A percentile compares a stretch with the other conserved stretches of the same genome.
Evolutionary conservation across 2,329 filamentous ascomycete species (phyloP).

Genomic region (Bipolaris gigantea): DNA sequence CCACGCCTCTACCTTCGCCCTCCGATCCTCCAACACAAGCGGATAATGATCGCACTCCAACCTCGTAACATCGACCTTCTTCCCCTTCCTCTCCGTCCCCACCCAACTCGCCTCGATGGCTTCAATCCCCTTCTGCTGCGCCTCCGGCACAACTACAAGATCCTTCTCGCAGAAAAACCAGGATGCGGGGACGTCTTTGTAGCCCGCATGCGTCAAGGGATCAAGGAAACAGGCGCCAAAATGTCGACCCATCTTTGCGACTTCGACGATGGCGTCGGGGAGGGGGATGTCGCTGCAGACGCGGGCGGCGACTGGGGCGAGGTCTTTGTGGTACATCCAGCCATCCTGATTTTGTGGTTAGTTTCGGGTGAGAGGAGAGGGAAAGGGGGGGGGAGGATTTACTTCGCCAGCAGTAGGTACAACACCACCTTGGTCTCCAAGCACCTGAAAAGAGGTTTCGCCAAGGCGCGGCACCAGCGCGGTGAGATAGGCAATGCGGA

Average conservation of each 20-base stretch:
- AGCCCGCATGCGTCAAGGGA: conserved; percentile 46
- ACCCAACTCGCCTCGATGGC: conserved; percentile 39
- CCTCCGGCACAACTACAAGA: conserved; percentile 30
- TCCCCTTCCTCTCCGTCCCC: conserved; percentile 32
- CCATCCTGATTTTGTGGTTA: conserved; percentile 5
- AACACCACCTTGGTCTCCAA: neutral
- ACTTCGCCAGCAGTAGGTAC: conserved; percentile 15
- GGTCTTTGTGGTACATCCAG: conserved; percentile 18
- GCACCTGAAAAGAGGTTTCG: conserved; percentile 2
- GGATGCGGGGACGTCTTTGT: conserved; percentile 47
- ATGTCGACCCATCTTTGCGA: conserved; percentile 32
- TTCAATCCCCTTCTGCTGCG: conserved; percentile 42
- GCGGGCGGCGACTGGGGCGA: conserved; percentile 3
- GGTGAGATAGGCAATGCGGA: conserved; percentile 27
- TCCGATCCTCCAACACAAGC: conserved; percentile 22
- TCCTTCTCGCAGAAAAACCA: conserved; percentile 48
- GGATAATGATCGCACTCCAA: conserved; percentile 45
- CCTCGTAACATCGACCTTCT: conserved; percentile 46
- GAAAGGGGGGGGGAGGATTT: neutral
- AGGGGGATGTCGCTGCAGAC: conserved; percentile 23
- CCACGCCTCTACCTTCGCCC: conserved; percentile 33
- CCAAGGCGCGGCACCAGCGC: conserved; percentile 22
- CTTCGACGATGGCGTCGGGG: conserved; percentile 17
- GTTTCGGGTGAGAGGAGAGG: neutral
- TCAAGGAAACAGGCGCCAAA: conserved; percentile 41